Conservation (phyloP, 768 basidiomycete genomes). For the Boletus vinaceobasis region DNA sequence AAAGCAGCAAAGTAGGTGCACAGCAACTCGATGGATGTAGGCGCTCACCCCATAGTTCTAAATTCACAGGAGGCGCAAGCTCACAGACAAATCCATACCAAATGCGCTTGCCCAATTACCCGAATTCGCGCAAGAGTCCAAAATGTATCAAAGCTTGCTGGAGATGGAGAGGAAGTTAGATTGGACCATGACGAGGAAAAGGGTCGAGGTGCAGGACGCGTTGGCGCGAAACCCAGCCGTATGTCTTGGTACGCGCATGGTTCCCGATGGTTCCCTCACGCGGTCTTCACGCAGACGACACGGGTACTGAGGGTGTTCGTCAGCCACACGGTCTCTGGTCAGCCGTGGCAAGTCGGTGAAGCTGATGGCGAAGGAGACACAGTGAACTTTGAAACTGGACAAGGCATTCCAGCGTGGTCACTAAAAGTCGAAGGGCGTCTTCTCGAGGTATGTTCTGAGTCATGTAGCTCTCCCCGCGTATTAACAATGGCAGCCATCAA, state of each 20-base stretch:
- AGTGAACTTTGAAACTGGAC: constrained; percentile 72
- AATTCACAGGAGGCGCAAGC: constrained; percentile 61
- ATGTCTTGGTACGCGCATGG: background rate
- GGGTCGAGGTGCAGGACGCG: constrained; percentile 89
- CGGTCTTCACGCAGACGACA: constrained; percentile 53
- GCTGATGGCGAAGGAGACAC: constrained; percentile 32
- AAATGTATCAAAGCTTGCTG: constrained; percentile 81
- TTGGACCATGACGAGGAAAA: constrained; percentile 92
- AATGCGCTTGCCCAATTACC: constrained; percentile 71
- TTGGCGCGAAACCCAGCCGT: constrained; percentile 66
- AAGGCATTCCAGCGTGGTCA: constrained; percentile 87
- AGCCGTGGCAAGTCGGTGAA: constrained; percentile 73
- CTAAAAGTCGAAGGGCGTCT: constrained; percentile 85
- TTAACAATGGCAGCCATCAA: constrained; percentile 42
- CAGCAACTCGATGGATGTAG: background rate
- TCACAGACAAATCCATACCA: constrained; percentile 76
- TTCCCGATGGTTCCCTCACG: background rate
- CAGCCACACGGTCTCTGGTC: constrained; percentile 82
- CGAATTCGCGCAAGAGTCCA: constrained; percentile 75
- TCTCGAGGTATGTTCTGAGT: constrained; percentile 56
- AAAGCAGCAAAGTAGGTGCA: constrained; percentile 35
- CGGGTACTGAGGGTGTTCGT: constrained; percentile 83
- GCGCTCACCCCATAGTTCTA: background rate
- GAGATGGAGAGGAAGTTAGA: constrained; percentile 90
- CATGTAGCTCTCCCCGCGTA: background rate